These are phyloP conservation scores for Aspergillus pseudonomiae DNA, from an alignment of 2,329 filamentous ascomycete genomes.

Conservation along the genomic window DNA sequence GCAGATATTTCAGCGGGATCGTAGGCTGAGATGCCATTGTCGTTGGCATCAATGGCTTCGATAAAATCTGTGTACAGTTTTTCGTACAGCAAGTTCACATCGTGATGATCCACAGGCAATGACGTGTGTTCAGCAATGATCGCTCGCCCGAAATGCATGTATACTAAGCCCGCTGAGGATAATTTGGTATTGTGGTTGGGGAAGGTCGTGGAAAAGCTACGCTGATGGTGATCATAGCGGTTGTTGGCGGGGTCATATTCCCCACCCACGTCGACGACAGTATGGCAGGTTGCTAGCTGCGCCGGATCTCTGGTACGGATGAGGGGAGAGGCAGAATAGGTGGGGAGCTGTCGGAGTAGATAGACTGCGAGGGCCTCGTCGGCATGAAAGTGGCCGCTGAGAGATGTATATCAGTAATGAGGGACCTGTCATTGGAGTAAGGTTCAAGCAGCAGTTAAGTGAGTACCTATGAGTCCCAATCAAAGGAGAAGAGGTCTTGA, in stretches of 20 bases:
- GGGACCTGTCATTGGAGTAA: constrained; percentile 12
- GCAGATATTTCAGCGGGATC: constrained; percentile 69
- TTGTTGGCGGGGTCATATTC: constrained; percentile 77
- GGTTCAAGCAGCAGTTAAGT: background rate
- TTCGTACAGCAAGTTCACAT: constrained; percentile 75
- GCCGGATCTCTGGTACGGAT: constrained; percentile 85
- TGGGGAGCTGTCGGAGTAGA: constrained; percentile 86
- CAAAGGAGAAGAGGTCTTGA: constrained; percentile 72
- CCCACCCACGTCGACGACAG: constrained; percentile 96
- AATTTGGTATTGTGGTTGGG: constrained; percentile 84
- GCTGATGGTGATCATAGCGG: constrained; percentile 97
- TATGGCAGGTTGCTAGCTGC: constrained; percentile 80
- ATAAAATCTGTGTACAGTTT: constrained; percentile 94
- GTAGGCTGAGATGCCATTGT: constrained; percentile 89
- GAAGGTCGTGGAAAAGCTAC: constrained; percentile 83
- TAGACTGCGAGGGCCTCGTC: constrained; percentile 97
- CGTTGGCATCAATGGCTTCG: constrained; percentile 95
- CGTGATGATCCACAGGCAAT: constrained; percentile 62
- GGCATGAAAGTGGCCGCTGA: constrained; percentile 91
- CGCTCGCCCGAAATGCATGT: constrained; percentile 87
- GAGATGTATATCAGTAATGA: constrained; percentile 13
- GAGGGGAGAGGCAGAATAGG: constrained; percentile 73
- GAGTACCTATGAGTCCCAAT: constrained; percentile 86
- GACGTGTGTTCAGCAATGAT: constrained; percentile 73
- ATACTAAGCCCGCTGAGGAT: constrained; percentile 89